A percentile compares a stretch with the other conserved stretches of the same genome.
Conservation (phyloP, 306 rosid genomes). For the Ormosia semicastrata region DNA sequence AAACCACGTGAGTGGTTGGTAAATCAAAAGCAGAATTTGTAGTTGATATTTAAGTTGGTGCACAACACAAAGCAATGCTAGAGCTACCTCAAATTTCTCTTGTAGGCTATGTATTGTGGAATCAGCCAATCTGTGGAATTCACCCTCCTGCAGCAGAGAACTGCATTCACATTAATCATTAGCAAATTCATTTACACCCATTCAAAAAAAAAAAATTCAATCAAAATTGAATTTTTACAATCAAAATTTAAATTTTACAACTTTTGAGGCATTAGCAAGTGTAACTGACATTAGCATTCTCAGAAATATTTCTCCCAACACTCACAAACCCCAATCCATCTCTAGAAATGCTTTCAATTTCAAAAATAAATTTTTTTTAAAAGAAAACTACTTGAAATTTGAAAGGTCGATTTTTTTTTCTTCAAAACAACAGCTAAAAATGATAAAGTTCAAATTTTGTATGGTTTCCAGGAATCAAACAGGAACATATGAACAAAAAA, state of each 20-base stretch:
- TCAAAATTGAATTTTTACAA: background rate
- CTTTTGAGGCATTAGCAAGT: background rate
- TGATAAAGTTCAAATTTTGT: background rate
- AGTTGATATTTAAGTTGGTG: background rate
- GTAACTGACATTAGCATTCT: background rate
- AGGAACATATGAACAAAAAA: background rate
- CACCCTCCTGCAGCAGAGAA: slow-evolving; percentile 76
- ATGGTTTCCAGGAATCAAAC: background rate
- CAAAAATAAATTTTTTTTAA: background rate
- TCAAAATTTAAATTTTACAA: background rate
- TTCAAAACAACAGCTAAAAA: background rate
- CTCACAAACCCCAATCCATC: background rate
- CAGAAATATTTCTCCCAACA: background rate
- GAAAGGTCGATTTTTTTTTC: background rate
- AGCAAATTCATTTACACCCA: slow-evolving; percentile 32
- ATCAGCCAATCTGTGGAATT: slow-evolving; percentile 70
- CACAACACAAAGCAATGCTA: background rate
- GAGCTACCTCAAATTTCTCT: slow-evolving; percentile 78
- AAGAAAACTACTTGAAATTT: background rate
- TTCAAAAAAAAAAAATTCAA: background rate
- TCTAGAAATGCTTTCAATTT: background rate
- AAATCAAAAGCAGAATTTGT: background rate
- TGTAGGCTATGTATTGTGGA: slow-evolving; percentile 73
- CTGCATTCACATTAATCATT: slow-evolving; percentile 55
- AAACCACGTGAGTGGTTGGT: background rate